Percentiles rank a stretch among this genome's conserved stretches.
Evolutionary conservation across 257 asterid species (phyloP).

Genomic region (Solanum etuberosum): DNA sequence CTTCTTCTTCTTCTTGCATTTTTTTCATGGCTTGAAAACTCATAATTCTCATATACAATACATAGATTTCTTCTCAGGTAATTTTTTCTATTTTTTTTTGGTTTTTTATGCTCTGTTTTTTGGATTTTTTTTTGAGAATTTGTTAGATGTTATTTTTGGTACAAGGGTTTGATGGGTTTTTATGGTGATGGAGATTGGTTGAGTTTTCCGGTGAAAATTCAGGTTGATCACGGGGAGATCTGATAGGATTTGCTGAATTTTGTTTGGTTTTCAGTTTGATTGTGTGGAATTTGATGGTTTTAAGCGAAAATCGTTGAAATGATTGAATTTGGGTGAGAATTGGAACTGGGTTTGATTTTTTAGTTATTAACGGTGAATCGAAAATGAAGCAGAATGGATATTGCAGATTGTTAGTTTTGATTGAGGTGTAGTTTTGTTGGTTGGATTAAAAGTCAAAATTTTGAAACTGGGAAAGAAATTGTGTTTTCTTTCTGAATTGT

Average conservation of each 20-base stretch:
- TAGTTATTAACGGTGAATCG: not conserved
- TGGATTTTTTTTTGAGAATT: not conserved
- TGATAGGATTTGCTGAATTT: not conserved
- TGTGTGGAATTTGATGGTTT: not conserved
- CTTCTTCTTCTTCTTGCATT: not conserved
- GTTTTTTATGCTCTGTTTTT: not conserved
- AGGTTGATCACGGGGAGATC: constrained; percentile 4
- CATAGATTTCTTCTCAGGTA: not conserved
- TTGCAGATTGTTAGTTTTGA: not conserved
- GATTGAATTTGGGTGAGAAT: not conserved
- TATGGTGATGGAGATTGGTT: not conserved
- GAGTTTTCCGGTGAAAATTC: not conserved
- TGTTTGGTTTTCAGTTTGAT: not conserved
- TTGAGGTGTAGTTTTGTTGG: not conserved
- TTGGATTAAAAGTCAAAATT: not conserved
- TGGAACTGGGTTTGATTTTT: not conserved
- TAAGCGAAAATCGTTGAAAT: not conserved
- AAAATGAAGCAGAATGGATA: not conserved
- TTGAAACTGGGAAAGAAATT: not conserved
- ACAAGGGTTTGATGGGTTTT: not conserved
- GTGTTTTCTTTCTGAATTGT: not conserved
- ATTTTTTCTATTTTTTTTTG: not conserved
- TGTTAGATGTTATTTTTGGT: not conserved
- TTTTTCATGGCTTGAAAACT: not conserved
- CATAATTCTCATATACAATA: not conserved